These are phyloP conservation scores for Tulasnella sp. DNA, from an alignment of 768 basidiomycete genomes.

Conservation along the genomic window DNA sequence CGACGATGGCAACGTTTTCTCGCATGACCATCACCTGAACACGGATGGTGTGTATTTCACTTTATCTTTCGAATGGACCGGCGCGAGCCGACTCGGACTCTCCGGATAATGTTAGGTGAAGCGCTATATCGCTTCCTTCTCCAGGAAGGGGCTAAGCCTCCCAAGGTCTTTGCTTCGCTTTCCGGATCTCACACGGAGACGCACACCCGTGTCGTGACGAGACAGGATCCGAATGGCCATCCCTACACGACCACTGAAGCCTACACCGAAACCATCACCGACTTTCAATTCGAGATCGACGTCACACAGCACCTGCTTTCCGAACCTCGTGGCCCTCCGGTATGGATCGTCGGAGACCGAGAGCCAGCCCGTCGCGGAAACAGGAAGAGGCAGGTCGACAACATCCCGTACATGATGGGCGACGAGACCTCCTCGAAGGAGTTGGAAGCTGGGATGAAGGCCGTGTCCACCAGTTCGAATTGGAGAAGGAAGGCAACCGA, in stretches of 20 bases:
- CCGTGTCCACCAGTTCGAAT: neutral
- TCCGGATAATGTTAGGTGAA: too few species aligned
- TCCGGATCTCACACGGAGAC: conserved; percentile 57
- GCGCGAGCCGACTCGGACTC: too few species aligned
- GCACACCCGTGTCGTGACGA: conserved; percentile 47
- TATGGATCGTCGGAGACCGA: conserved; percentile 62
- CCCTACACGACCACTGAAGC: conserved; percentile 41
- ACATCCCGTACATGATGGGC: conserved; percentile 32
- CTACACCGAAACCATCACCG: conserved; percentile 58
- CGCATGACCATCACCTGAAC: conserved; percentile 68
- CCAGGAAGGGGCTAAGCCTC: conserved; percentile 48
- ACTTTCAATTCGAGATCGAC: conserved; percentile 69
- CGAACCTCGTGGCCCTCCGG: conserved; percentile 37
- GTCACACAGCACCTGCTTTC: conserved; percentile 45
- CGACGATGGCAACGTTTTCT: conserved; percentile 52
- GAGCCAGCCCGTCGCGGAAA: conserved; percentile 63
- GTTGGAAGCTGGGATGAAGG: conserved; percentile 37
- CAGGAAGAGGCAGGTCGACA: conserved; percentile 57
- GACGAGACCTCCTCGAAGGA: conserved; percentile 29
- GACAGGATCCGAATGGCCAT: neutral
- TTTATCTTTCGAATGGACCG: too few species aligned
- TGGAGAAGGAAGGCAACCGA: conserved; percentile 40
- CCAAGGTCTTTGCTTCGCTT: conserved; percentile 48
- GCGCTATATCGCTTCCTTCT: conserved; percentile 71
- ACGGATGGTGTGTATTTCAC: conserved; percentile 53